These are phyloP conservation scores for Evansstolkia leycettana DNA, from an alignment of 495 filamentous ascomycete species.

Conservation along the genomic window DNA sequence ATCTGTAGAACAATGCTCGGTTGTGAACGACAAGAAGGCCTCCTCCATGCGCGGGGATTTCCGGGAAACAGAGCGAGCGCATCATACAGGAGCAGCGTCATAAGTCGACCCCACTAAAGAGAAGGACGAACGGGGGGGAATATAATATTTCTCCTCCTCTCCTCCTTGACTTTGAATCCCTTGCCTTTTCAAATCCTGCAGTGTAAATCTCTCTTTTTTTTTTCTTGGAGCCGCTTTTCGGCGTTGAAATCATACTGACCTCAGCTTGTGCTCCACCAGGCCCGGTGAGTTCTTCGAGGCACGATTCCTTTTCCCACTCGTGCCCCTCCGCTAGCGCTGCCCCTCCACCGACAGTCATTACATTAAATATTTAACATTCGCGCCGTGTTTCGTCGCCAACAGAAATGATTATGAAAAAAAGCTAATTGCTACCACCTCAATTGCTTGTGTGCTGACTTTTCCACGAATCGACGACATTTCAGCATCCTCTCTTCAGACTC, in stretches of 20 bases:
- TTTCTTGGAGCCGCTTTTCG: neutral
- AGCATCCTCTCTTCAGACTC: neutral
- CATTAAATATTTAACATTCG: no score
- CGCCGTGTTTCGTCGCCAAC: no score
- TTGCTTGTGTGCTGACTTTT: no score
- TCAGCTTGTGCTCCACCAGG: slow-evolving; percentile 17
- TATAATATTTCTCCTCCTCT: neutral
- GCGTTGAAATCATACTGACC: slow-evolving; percentile 12
- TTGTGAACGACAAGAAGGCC: no score
- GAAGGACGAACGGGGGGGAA: neutral
- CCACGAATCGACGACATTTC: neutral
- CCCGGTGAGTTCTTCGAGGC: slow-evolving; percentile 19
- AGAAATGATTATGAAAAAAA: no score
- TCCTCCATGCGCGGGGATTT: slow-evolving; percentile 1
- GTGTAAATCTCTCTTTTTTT: no score
- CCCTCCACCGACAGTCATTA: no score
- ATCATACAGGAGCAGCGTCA: neutral
- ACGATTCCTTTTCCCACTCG: slow-evolving; percentile 2
- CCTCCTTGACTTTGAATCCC: no score
- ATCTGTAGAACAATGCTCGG: no score
- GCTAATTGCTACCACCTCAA: no score
- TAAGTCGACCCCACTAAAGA: neutral
- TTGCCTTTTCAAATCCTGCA: no score
- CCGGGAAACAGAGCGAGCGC: neutral
- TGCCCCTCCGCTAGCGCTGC: slow-evolving; percentile 10